These are phyloP conservation scores for Diphasiastrum complanatum DNA, from an alignment of 83 land plant genomes.

Conservation along the genomic window DNA sequence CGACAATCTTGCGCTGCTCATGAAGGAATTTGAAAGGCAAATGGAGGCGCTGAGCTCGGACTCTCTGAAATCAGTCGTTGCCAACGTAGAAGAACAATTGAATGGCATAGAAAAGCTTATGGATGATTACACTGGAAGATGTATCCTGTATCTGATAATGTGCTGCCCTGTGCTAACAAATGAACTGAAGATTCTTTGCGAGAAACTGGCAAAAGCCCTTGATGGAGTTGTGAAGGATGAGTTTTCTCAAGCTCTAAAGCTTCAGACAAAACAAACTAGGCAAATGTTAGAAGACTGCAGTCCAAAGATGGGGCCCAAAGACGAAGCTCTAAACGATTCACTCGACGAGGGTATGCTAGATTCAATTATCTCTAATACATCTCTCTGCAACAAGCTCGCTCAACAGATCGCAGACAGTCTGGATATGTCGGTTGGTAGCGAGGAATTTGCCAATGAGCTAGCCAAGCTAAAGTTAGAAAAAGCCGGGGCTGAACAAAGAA, in stretches of 20 bases:
- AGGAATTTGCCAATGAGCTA: slow-evolving; percentile 25
- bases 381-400: slow-evolving; percentile 27
- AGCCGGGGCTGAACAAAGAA: slow-evolving; percentile 19
- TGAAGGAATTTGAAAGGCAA: slow-evolving; percentile 17
- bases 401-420: slow-evolving; percentile 32
- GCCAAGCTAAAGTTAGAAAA: slow-evolving; percentile 25
- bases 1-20: slow-evolving; percentile 7
- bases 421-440: slow-evolving; percentile 18
- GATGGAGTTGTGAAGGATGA: slow-evolving; percentile 14
- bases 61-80: not conserved
- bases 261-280: slow-evolving; percentile 16
- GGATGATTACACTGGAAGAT: slow-evolving; percentile 20
- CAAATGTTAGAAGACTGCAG: slow-evolving; percentile 14
- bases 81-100: slow-evolving; percentile 20
- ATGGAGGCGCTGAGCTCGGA: slow-evolving; percentile 1
- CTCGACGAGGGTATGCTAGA: slow-evolving; percentile 27
- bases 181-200: slow-evolving; percentile 10
- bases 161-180: slow-evolving; percentile 24
- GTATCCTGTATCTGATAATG: slow-evolving; percentile 23
- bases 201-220: slow-evolving; percentile 1
- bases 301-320: slow-evolving; percentile 25
- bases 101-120: slow-evolving; percentile 20
- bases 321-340: slow-evolving; percentile 28
- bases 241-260: slow-evolving; percentile 3
- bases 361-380: slow-evolving; percentile 21